A percentile compares a stretch with the other conserved stretches of the same genome.
Evolutionary conservation across 345 rosid genomes (phyloP).

Genomic region (Camelina laxa): DNA sequence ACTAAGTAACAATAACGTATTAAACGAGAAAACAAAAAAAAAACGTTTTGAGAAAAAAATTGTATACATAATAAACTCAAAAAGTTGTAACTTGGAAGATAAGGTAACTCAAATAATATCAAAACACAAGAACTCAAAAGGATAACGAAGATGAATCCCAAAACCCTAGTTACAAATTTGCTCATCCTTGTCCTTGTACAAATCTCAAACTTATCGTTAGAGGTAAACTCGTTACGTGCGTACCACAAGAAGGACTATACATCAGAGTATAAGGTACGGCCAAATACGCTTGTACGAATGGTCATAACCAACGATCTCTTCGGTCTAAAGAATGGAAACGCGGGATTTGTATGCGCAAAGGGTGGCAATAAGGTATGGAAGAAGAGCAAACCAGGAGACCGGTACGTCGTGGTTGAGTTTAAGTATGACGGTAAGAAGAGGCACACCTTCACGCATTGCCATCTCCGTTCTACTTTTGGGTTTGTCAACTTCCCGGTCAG

Average conservation of each 20-base stretch:
- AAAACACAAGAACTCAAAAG: slow-evolving; percentile 2
- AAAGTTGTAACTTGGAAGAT: slow-evolving; percentile 10
- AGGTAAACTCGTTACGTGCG: slow-evolving; percentile 32
- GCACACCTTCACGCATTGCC: slow-evolving; percentile 31
- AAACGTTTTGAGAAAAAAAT: background rate
- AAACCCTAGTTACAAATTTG: slow-evolving; percentile 9
- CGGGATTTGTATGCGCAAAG: slow-evolving; percentile 41
- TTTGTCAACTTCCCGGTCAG: slow-evolving; percentile 34
- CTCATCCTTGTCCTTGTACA: slow-evolving; percentile 27
- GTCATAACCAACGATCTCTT: slow-evolving; percentile 36
- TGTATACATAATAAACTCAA: slow-evolving; percentile 1
- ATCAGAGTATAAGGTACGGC: slow-evolving; percentile 22
- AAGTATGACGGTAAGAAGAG: slow-evolving; percentile 39
- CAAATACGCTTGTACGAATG: slow-evolving; percentile 28
- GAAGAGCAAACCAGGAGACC: slow-evolving; percentile 34
- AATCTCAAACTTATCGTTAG: slow-evolving; percentile 28
- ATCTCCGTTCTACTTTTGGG: slow-evolving; percentile 39
- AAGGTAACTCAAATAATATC: background rate
- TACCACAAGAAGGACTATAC: background rate
- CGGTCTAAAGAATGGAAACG: slow-evolving; percentile 35
- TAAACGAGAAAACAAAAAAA: slow-evolving; percentile 17
- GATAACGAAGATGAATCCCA: slow-evolving; percentile 14
- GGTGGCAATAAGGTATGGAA: slow-evolving; percentile 32
- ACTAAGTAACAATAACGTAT: slow-evolving; percentile 19
- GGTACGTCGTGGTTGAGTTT: slow-evolving; percentile 31